Evolutionary conservation across 306 rosid species (phyloP).

Genomic region (Lathyrus sativus): DNA sequence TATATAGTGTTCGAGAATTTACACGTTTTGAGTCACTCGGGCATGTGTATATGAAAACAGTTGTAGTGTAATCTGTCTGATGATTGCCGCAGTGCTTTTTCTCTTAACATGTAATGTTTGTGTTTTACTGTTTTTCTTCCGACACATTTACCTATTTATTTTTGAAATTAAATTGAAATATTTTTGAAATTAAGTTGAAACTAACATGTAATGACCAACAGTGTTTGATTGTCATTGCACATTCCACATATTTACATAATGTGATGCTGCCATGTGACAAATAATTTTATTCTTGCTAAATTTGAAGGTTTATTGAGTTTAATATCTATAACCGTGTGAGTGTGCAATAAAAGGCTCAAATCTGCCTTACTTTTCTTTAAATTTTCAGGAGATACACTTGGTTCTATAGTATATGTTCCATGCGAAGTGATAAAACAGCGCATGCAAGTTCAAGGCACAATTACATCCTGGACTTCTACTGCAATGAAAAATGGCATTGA

Average conservation of each 20-base stretch:
- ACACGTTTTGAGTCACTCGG: slow-evolving; percentile 27
- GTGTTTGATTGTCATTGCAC: slow-evolving; percentile 29
- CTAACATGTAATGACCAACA: too few species aligned
- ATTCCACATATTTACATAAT: background rate
- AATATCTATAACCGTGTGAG: slow-evolving; percentile 31
- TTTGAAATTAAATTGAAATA: background rate
- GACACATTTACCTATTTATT: slow-evolving; percentile 13
- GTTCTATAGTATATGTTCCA: slow-evolving; percentile 93
- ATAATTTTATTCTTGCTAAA: slow-evolving; percentile 18
- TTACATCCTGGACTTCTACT: slow-evolving; percentile 66
- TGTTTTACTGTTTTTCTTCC: slow-evolving; percentile 2
- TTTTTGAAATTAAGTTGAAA: slow-evolving; percentile 2
- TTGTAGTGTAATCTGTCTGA: slow-evolving; percentile 27
- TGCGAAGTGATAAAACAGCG: slow-evolving; percentile 94
- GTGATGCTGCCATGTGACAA: slow-evolving; percentile 17
- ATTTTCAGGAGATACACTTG: slow-evolving; percentile 86
- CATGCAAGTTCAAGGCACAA: slow-evolving; percentile 93
- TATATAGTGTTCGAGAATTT: slow-evolving; percentile 31
- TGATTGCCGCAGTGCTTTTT: slow-evolving; percentile 8
- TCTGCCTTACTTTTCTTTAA: slow-evolving; percentile 31
- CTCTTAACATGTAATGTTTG: slow-evolving; percentile 12
- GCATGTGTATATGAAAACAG: slow-evolving; percentile 16
- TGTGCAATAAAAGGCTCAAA: slow-evolving; percentile 32
- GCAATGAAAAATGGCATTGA: slow-evolving; percentile 51
- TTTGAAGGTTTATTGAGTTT: slow-evolving; percentile 24